These are phyloP conservation scores for Talaromyces islandicus DNA, from an alignment of 2,329 filamentous ascomycete genomes.

Conservation along the genomic window DNA sequence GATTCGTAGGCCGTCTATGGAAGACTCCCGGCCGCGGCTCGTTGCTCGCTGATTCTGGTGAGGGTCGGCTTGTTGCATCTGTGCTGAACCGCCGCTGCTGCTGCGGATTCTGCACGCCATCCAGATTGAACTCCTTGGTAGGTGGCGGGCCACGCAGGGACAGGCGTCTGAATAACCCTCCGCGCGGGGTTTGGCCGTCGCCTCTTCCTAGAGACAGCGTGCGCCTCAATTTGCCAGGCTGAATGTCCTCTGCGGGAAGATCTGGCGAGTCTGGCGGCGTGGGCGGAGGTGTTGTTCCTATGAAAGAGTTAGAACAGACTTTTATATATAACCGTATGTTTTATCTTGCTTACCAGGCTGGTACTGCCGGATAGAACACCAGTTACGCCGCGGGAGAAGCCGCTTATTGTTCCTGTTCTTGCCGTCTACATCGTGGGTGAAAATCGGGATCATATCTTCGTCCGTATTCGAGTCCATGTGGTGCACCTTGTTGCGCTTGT, in stretches of 20 bases:
- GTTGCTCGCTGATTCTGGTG: conserved; percentile 18
- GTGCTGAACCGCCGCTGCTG: conserved; percentile 28
- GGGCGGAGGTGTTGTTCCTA: conserved; percentile 65
- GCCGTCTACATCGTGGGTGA: conserved; percentile 80
- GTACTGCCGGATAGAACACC: conserved; percentile 88
- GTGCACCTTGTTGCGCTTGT: conserved; percentile 78
- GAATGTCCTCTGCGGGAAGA: conserved; percentile 25
- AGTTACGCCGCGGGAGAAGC: conserved; percentile 84
- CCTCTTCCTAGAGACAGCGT: conserved; percentile 58
- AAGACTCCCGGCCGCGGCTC: conserved; percentile 43
- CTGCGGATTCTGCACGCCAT: conserved; percentile 12
- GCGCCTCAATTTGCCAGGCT: conserved; percentile 42
- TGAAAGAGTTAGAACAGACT: conserved; percentile 42
- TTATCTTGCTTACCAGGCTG: conserved; percentile 54
- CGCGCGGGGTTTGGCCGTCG: conserved; percentile 44
- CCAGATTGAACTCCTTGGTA: conserved; percentile 34
- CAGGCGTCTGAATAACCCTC: conserved; percentile 40
- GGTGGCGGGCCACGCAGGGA: conserved; percentile 40
- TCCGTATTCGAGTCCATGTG: conserved; percentile 68
- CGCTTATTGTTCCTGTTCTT: conserved; percentile 87
- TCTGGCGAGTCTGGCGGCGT: conserved; percentile 39
- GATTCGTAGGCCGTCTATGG: conserved; percentile 63
- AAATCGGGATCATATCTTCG: conserved; percentile 93
- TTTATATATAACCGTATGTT: too few relatives aligned
- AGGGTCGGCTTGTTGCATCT: conserved; percentile 16